A percentile compares a stretch with the other conserved stretches of the same genome.
Evolutionary conservation across 495 filamentous ascomycete species (phyloP).

Genomic region (Tuber microsphaerosporum): DNA sequence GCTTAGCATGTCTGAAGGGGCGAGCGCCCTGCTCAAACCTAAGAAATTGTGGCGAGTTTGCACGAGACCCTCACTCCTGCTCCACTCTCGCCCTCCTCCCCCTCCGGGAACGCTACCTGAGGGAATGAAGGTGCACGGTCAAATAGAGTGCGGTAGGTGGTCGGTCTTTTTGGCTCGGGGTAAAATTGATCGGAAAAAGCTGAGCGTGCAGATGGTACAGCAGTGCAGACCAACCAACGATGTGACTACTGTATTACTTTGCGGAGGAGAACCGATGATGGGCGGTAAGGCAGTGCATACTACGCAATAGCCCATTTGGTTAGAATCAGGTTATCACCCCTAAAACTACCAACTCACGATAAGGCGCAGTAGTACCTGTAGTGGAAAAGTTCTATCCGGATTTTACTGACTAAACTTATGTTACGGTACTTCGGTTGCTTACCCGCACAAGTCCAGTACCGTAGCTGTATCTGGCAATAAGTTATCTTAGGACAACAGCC

Average conservation of each 20-base stretch:
- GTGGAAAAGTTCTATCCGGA: neutral
- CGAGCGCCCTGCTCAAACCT: neutral
- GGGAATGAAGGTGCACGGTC: neutral
- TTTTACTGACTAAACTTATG: constrained; percentile 1
- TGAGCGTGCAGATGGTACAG: neutral
- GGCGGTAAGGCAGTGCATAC: neutral
- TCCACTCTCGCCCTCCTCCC: neutral
- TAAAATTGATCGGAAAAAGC: neutral
- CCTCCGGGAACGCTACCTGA: neutral
- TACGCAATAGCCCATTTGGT: neutral
- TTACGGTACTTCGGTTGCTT: neutral
- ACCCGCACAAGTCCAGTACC: neutral
- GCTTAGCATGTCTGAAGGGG: neutral
- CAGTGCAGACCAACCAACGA: neutral
- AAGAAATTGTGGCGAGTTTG: neutral
- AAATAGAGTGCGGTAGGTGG: neutral
- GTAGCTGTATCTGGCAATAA: neutral
- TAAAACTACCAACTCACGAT: neutral
- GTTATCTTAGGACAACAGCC: too few relatives aligned
- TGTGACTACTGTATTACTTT: neutral
- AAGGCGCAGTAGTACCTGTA: neutral
- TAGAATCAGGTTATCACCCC: neutral
- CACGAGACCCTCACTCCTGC: neutral
- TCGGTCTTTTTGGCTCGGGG: neutral
- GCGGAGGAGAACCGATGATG: neutral